Conservation (phyloP, 75 land plant species). For the Picea sitchensis region DNA sequence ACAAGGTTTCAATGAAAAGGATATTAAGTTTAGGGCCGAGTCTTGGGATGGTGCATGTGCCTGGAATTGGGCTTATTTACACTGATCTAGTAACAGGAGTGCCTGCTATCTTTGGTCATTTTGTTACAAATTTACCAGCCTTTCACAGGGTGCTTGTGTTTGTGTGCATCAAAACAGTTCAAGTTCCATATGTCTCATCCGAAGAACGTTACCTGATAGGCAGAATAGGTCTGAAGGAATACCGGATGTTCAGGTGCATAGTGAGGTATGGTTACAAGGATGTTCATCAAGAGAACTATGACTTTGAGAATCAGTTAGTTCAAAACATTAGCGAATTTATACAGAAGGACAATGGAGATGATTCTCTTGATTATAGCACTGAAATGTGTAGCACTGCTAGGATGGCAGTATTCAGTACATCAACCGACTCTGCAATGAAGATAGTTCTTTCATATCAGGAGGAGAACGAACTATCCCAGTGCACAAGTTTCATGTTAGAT, state of each 20-base stretch:
- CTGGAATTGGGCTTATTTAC: conserved; percentile 67
- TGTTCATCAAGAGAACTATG: conserved; percentile 30
- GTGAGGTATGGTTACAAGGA: conserved; percentile 73
- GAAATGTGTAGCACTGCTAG: conserved; percentile 28
- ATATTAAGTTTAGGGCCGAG: conserved; percentile 49
- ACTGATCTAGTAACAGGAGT: conserved; percentile 62
- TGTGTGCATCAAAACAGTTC: conserved; percentile 52
- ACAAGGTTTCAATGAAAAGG: conserved; percentile 60
- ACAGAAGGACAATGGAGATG: conserved; percentile 16
- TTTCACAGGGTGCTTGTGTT: conserved; percentile 58
- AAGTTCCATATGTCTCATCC: conserved; percentile 41
- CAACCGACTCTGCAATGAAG: neutral
- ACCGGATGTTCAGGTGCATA: conserved; percentile 62
- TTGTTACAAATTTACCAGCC: conserved; percentile 62
- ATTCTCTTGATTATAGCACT: conserved; percentile 12
- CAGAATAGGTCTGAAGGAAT: conserved; percentile 59
- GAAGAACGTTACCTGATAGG: conserved; percentile 60
- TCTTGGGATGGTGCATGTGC: conserved; percentile 56
- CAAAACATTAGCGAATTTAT: conserved; percentile 57
- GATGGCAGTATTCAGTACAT: conserved; percentile 43
- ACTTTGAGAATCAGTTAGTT: conserved; percentile 58
- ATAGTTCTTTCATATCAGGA: neutral
- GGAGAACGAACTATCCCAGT: conserved; percentile 16
- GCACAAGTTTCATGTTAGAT: conserved; percentile 45
- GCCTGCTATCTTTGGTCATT: conserved; percentile 56